These are phyloP conservation scores for Phytophthora ramorum DNA, from an alignment of 352 stramenopile genomes.

Conservation along the genomic window DNA sequence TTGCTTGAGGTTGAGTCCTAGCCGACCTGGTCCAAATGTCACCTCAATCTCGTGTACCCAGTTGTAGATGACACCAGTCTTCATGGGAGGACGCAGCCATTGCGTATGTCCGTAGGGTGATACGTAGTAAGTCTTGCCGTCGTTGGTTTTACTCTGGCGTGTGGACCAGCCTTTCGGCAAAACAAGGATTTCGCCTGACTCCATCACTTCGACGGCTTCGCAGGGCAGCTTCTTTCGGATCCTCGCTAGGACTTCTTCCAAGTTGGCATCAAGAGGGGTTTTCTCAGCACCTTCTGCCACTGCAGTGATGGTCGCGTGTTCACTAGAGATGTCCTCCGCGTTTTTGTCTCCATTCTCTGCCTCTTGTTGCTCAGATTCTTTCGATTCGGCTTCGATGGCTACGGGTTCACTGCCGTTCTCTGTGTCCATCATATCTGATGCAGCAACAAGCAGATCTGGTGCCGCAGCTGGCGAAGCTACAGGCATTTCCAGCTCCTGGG, in stretches of 20 bases:
- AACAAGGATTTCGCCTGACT: conserved; percentile 76
- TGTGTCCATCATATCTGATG: conserved; percentile 3
- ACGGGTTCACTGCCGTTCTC: conserved; percentile 6
- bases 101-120: conserved; percentile 85
- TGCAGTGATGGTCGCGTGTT: conserved; percentile 59
- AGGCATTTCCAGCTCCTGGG: conserved; percentile 32
- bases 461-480: conserved; percentile 38
- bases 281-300: conserved; percentile 41
- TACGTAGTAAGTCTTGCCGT: conserved; percentile 88
- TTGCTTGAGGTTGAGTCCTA: conserved; percentile 87
- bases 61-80: conserved; percentile 79
- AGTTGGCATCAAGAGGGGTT: conserved; percentile 59
- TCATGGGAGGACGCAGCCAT: conserved; percentile 82
- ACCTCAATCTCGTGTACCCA: conserved; percentile 88
- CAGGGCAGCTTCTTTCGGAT: conserved; percentile 72
- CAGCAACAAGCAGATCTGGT: conserved; percentile 23
- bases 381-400: conserved; percentile 17
- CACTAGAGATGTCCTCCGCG: conserved; percentile 6
- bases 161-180: conserved; percentile 85
- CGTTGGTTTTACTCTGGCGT: conserved; percentile 82
- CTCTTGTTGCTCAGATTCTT: conserved; percentile 21
- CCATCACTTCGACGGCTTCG: conserved; percentile 64
- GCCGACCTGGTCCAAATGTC: conserved; percentile 74
- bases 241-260: conserved; percentile 65
- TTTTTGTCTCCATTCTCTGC: conserved; percentile 20